A percentile compares a stretch with the other conserved stretches of the same genome.
Conservation (phyloP, 2,329 filamentous ascomycete species). For the Magnaporthiopsis poae region DNA sequence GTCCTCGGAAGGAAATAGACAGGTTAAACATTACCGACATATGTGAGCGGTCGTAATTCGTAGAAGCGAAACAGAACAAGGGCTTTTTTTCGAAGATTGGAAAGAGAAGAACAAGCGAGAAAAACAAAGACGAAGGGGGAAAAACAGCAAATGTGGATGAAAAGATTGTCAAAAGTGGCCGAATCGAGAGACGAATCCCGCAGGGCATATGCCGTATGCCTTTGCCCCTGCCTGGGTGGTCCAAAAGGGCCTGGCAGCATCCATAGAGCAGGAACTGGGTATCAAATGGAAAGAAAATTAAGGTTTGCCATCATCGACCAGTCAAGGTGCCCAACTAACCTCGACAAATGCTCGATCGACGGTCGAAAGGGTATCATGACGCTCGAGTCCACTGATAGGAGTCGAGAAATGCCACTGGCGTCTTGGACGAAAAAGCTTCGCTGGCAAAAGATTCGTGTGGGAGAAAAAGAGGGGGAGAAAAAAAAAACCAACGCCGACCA, state of each 20-base stretch:
- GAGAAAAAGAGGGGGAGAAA: not conserved
- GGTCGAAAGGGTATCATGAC: not conserved
- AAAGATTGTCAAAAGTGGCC: not conserved
- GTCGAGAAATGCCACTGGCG: too few species aligned
- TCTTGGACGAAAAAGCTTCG: conserved; percentile 2
- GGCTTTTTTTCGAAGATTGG: not conserved
- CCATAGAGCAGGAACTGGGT: not conserved
- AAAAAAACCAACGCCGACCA: not conserved
- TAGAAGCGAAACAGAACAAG: conserved; percentile 1
- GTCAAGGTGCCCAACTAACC: not conserved
- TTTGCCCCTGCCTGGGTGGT: not conserved
- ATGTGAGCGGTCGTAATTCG: conserved; percentile 8
- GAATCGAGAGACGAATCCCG: not conserved
- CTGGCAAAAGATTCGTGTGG: not conserved
- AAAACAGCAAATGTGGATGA: not conserved
- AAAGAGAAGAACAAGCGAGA: not conserved
- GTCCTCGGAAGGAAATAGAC: conserved; percentile 7
- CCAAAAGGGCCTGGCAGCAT: not conserved
- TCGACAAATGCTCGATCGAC: not conserved
- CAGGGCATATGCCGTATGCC: too few species aligned
- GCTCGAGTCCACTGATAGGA: not conserved
- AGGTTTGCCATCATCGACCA: not conserved
- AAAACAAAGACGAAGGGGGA: too few species aligned
- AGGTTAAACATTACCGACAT: conserved; percentile 11
- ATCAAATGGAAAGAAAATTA: not conserved